Conservation (phyloP, 2,329 filamentous ascomycete genomes). For the Alternaria rosae region DNA sequence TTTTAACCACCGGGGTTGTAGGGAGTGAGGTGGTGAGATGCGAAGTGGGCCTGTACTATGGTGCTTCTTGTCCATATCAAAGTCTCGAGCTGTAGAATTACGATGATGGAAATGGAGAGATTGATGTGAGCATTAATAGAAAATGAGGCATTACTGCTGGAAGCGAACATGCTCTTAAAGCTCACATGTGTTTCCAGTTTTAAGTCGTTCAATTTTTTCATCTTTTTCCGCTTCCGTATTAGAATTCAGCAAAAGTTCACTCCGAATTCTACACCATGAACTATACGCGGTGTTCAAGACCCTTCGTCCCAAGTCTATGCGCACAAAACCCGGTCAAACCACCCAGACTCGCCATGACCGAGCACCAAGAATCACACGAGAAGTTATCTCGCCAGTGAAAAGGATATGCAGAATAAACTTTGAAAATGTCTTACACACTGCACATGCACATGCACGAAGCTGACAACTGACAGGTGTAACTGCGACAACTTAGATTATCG, state of each 20-base stretch:
- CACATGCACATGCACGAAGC: background rate
- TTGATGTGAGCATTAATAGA: fast-evolving
- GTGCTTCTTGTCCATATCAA: background rate
- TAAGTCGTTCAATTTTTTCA: background rate
- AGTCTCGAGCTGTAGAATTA: background rate
- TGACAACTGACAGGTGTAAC: slow-evolving; percentile 13
- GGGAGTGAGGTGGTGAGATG: background rate
- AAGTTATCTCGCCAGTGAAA: background rate
- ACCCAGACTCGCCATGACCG: too few species aligned
- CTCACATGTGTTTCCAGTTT: background rate
- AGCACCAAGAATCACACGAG: background rate
- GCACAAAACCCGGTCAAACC: background rate
- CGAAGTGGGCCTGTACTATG: too few species aligned
- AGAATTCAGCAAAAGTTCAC: background rate
- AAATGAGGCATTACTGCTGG: background rate
- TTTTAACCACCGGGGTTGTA: background rate
- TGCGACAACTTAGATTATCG: slow-evolving; percentile 11
- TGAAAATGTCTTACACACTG: background rate
- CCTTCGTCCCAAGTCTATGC: background rate
- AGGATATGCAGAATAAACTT: background rate
- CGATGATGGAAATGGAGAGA: too few species aligned
- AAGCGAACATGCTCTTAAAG: too few species aligned
- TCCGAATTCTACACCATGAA: too few species aligned
- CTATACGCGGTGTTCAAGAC: background rate
- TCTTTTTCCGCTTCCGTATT: background rate